Evolutionary conservation across 1,284 basidiomycete species (phyloP).

Genomic region (Cutaneotrichosporon sp.): DNA sequence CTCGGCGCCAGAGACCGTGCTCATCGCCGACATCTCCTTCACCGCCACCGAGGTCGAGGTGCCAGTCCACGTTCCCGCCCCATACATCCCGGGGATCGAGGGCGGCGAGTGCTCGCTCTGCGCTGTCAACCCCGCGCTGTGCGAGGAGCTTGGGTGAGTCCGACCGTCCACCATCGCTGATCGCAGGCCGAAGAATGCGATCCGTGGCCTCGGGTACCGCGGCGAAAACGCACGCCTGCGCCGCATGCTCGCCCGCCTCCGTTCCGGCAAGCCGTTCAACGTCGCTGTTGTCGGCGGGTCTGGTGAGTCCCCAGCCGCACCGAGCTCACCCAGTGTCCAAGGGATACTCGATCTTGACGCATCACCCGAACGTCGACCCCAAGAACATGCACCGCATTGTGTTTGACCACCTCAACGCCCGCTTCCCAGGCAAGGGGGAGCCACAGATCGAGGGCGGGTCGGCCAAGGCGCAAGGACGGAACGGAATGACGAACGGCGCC

Average conservation of each 20-base stretch:
- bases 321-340: constrained; percentile 28
- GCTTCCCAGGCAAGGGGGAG: constrained; percentile 31
- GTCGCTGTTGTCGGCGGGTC: constrained; percentile 30
- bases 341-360: constrained; percentile 27
- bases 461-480: constrained; percentile 12
- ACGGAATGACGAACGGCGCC: constrained; percentile 37
- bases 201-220: background rate
- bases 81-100: background rate
- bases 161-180: no score
- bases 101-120: background rate
- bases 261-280: constrained; percentile 27
- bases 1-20: background rate
- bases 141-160: constrained; percentile 2
- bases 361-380: constrained; percentile 26
- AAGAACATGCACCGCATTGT: constrained; percentile 38
- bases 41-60: background rate
- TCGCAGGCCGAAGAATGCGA: background rate
- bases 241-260: constrained; percentile 21
- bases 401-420: constrained; percentile 39
- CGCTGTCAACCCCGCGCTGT: constrained; percentile 3
- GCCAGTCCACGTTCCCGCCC: background rate
- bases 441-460: background rate
- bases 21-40: background rate
- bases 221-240: constrained; percentile 28
- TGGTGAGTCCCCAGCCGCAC: no score